A percentile compares a stretch with the other conserved stretches of the same genome.
These are phyloP conservation scores for Saccharum spontaneum DNA, from an alignment of 176 grass and related monocot genomes.

Conservation along the genomic window DNA sequence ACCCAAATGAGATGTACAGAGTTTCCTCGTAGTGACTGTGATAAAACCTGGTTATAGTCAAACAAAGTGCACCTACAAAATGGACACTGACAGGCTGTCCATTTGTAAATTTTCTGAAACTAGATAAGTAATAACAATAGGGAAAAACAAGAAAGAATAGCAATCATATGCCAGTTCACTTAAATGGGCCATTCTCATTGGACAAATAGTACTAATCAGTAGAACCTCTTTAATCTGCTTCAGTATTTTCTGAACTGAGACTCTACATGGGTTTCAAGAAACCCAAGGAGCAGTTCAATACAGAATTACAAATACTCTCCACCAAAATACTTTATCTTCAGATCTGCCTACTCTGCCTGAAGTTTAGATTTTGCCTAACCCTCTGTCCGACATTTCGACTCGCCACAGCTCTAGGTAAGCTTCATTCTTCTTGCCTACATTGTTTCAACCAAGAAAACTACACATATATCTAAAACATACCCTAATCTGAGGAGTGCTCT, in stretches of 20 bases:
- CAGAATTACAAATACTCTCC: conserved; percentile 9
- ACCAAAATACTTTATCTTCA: conserved; percentile 20
- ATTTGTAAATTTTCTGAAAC: not conserved
- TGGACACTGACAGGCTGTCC: not conserved
- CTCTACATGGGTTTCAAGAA: conserved; percentile 16
- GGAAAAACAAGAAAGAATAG: not conserved
- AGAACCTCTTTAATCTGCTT: not conserved
- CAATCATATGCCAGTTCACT: not conserved
- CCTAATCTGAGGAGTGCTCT: conserved; percentile 31
- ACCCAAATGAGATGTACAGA: not conserved
- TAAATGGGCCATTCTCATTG: not conserved
- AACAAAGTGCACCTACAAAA: not conserved
- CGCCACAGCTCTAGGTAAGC: conserved; percentile 12
- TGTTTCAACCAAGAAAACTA: conserved; percentile 38
- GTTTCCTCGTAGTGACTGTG: not conserved
- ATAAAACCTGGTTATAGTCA: not conserved
- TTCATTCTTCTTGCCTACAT: conserved; percentile 29
- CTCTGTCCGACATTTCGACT: not conserved
- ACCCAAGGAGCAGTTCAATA: conserved; percentile 16
- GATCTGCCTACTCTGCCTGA: conserved; percentile 8
- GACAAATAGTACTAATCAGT: not conserved
- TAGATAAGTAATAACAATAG: not conserved
- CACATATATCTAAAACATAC: conserved; percentile 39
- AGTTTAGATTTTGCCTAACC: conserved; percentile 25
- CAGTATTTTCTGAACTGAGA: conserved; percentile 9